Evolutionary conservation across 2,329 filamentous ascomycete species (phyloP), one percentile per base, ranked within the genome.

Genomic region (Zymoseptoria tritici): DNA sequence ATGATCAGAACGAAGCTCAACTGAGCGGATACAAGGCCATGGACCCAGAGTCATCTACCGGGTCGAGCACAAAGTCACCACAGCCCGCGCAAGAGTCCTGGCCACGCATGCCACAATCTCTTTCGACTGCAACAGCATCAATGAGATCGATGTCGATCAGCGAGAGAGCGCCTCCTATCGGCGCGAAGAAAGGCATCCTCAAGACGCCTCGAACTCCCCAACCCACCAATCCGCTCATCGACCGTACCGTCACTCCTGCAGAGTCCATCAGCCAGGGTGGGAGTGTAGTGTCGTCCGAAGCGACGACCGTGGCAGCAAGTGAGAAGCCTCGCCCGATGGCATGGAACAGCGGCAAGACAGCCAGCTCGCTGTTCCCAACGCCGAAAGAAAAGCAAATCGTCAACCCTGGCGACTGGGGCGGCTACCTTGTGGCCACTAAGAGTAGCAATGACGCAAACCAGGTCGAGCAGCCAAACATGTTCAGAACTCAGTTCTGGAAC

Each of bases 21-120:
- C 49, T 60, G 60, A 62, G 62, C 51, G 64, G 64, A 20, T 62
- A 62, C 57, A 63, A 59, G 54, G 50, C 64, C 24, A 42, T 66
- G 13, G 52, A 60, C 19, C 59, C 64, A 1, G 58, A 59, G 19
- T 9, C 54, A 53, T 24, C 19, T 24, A 31, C 21, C 29, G 9
- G 22, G 20, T 29, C 16, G 31, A 24, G n/a, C 19, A 24, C 49
- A 20, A 42, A 31, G 13, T 31, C n/a, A 52, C 36, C 55, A 55
- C 58, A 36, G 19, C 58, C 55, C 51, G 42, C 31, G 19, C 21
- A 58, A 36, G 22, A 56, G 42, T 54, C 13, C 51, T 61, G 36
- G 36, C 36, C 36, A 16, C 36, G 36, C 16, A 46, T 46, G 36
- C 36, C 36, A n/a, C 36, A 46, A 16, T 46, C 36, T 2, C 4